phyloP scores from a whole-genome alignment of 2,329 filamentous ascomycete genomes.

The Diplodia seriata region DNA sequence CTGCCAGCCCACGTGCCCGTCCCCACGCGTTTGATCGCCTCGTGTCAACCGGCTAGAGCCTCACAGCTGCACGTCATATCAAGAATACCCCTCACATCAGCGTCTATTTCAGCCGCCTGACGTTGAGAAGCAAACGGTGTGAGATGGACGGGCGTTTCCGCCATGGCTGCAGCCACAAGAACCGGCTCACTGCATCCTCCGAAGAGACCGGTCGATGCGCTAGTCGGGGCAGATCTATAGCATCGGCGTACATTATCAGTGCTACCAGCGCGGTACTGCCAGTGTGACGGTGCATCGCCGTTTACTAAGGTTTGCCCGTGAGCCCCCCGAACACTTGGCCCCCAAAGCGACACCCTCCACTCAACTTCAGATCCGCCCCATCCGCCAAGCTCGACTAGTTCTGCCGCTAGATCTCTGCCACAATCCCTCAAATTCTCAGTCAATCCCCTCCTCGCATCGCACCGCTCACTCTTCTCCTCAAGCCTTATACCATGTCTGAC shows the following conservation, averaged over 20 bases:
- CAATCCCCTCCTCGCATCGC: neutral
- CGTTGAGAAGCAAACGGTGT: neutral
- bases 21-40: neutral
- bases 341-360: neutral
- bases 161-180: neutral
- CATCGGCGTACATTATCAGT: constrained; percentile 2
- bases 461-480: neutral
- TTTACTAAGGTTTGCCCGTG: neutral
- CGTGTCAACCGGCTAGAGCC: neutral
- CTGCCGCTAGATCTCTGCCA: neutral
- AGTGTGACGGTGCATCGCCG: constrained; percentile 1
- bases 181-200: neutral
- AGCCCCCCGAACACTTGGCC: neutral
- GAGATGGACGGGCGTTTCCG: neutral
- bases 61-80: neutral
- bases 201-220: neutral
- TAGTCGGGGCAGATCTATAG: neutral
- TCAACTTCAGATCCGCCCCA: neutral
- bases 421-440: neutral
- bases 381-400: neutral
- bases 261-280: neutral
- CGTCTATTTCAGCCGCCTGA: neutral
- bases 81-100: neutral
- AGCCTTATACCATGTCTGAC: constrained; percentile 1
- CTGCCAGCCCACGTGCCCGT: neutral